Evolutionary conservation across 2,329 filamentous ascomycete genomes (phyloP).

Genomic region (Chaetomiaceae sp.): DNA sequence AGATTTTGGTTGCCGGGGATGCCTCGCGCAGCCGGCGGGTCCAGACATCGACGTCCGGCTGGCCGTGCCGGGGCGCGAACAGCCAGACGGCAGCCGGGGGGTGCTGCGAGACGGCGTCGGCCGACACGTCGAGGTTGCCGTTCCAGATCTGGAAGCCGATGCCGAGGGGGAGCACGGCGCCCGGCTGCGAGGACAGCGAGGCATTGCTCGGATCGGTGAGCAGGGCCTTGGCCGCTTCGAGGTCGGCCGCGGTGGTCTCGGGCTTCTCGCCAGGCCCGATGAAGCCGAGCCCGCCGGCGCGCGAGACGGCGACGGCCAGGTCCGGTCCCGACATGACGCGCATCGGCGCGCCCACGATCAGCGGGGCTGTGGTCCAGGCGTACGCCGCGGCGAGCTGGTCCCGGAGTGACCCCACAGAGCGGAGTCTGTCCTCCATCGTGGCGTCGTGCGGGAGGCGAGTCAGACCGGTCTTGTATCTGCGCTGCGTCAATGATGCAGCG

Average conservation of each 20-base stretch:
- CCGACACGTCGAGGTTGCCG: slow-evolving; percentile 31
- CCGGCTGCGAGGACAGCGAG: slow-evolving; percentile 4
- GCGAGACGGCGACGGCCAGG: slow-evolving; percentile 58
- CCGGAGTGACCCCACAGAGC: slow-evolving; percentile 6
- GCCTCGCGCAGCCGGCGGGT: slow-evolving; percentile 35
- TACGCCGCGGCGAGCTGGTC: slow-evolving; percentile 9
- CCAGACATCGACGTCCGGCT: slow-evolving; percentile 39
- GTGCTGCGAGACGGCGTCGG: slow-evolving; percentile 27
- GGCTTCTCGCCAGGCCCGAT: slow-evolving; percentile 36
- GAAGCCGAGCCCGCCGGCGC: slow-evolving; percentile 62
- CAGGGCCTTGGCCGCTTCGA: slow-evolving; percentile 26
- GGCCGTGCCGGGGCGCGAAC: slow-evolving; percentile 37
- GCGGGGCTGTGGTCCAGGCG: slow-evolving; percentile 52
- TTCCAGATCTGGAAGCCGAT: slow-evolving; percentile 44
- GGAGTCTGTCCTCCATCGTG: slow-evolving; percentile 3
- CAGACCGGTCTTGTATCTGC: too few relatives aligned
- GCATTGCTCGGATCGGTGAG: slow-evolving; percentile 14
- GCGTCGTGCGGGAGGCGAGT: background rate
- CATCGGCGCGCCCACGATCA: slow-evolving; percentile 64
- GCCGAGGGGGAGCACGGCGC: slow-evolving; percentile 36
- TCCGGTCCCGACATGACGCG: slow-evolving; percentile 50
- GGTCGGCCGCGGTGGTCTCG: slow-evolving; percentile 26
- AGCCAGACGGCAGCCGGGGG: slow-evolving; percentile 41
- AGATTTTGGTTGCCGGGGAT: slow-evolving; percentile 39
- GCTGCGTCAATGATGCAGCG: too few relatives aligned